These are phyloP conservation scores for Fusarium beomiforme DNA, from an alignment of 2,329 filamentous ascomycete species.

Conservation along the genomic window DNA sequence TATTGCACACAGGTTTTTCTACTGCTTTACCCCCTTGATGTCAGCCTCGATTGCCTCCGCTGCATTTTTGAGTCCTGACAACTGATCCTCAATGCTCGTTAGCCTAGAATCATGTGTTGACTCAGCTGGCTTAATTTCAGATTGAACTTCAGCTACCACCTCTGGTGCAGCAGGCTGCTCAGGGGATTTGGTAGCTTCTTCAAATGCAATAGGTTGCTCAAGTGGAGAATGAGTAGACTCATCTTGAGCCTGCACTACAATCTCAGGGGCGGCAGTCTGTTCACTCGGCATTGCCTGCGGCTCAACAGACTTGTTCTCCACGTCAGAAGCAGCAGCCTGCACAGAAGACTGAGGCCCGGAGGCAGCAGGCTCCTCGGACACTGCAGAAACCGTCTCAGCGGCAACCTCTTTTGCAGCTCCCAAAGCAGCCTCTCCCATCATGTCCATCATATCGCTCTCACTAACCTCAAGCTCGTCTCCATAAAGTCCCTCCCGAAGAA, in stretches of 20 bases:
- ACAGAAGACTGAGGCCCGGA: not conserved
- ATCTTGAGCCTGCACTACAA: not conserved
- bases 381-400: conserved; percentile 1
- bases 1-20: conserved; percentile 41
- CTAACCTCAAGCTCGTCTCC: conserved; percentile 43
- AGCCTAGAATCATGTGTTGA: conserved; percentile 11
- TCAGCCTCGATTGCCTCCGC: conserved; percentile 37
- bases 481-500: conserved; percentile 44
- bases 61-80: conserved; percentile 29
- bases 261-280: not conserved
- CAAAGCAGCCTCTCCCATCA: conserved; percentile 43
- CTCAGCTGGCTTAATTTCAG: not conserved
- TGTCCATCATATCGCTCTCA: conserved; percentile 51
- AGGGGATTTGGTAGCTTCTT: not conserved
- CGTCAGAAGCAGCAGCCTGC: not conserved
- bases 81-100: conserved; percentile 34
- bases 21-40: conserved; percentile 34
- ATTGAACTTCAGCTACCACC: not conserved
- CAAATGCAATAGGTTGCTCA: not conserved
- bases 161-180: not conserved
- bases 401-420: conserved; percentile 18
- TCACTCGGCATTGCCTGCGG: not conserved
- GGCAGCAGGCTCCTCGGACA: not conserved
- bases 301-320: too few relatives aligned
- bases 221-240: not conserved